Base-by-base conservation (phyloP, 108 stramenopile genomes). In the Nitzschia sp. region DNA sequence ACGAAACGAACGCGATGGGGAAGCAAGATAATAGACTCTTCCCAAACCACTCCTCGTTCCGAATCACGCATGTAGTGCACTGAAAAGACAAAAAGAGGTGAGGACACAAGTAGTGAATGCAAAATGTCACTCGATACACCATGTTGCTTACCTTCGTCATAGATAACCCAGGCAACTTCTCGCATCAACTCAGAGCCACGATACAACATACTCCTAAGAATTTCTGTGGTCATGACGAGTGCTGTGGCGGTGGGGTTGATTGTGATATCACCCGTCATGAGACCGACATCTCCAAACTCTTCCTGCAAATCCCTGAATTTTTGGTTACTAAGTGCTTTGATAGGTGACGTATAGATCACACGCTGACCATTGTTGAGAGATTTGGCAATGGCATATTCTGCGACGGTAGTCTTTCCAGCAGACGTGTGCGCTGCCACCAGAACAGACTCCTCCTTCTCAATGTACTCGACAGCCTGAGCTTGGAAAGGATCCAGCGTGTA, bases 211-310 rank as follows among this genome's bases (percentile, higher is more conserved):
- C 81, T 82, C 29, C 99, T 84, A 10, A 98, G 70, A 83, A 98
- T 99, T 55, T 99, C 98, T 11, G 99, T 99, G 26, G 98, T 98
- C 98, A 99, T 93, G 67, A 99, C 96, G 3, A 99, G 81, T 61
- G 89, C 92, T 8, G 93, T 95, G 1, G 97, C 98, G 54, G 79
- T 80, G 5, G 99, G 96, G 74, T 97, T 96, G 79, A 98, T 96
- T 65, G 96, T 97, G 46, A 98, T 97, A 78, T 99, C 99, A 15
- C 99, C 99, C 29, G 97, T 98, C 93, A 98, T 98, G 17, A 98
- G 76, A 21, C 97, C 97, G 19, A 98, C 97, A 80, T 97, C 95
- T n/a, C 61, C 51, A 81, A 90, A 91, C 77, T 96, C 92, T 67
- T 93, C 95, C 63, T 92, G 89, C 71, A 99, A 79, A 75, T 99